These are phyloP conservation scores for Nemania sp. DNA, from an alignment of 2,329 filamentous ascomycete species.

Conservation along the genomic window DNA sequence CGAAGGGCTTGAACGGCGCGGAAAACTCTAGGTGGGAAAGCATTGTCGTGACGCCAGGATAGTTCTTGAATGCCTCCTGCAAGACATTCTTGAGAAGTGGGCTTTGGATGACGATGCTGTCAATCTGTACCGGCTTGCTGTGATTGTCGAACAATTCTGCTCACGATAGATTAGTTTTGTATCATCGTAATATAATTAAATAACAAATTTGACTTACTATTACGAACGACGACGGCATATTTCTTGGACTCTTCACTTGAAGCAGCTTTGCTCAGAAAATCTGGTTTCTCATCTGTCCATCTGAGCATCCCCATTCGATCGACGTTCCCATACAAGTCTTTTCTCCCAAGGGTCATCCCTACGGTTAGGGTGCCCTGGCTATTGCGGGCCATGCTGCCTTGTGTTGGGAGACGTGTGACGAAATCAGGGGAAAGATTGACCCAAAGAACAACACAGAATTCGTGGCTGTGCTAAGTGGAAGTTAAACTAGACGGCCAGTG, in stretches of 20 bases:
- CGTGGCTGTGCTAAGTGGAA: too few species aligned
- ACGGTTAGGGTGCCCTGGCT: too few species aligned
- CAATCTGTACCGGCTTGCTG: conserved; percentile 49
- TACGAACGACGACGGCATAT: conserved; percentile 53
- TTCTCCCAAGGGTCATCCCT: conserved; percentile 18
- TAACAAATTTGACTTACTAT: conserved; percentile 45
- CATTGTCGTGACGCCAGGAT: conserved; percentile 53
- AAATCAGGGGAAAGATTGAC: too few species aligned
- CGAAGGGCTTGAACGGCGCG: conserved; percentile 54
- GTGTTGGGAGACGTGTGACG: too few species aligned
- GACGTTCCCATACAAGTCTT: conserved; percentile 19
- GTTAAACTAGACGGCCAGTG: too few species aligned
- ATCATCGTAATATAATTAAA: too few species aligned
- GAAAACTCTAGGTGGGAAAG: conserved; percentile 54
- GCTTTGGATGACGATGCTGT: conserved; percentile 50
- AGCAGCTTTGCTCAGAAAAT: conserved; percentile 48
- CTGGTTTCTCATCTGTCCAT: conserved; percentile 48
- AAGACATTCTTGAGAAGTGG: conserved; percentile 54
- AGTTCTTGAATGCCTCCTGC: conserved; percentile 48
- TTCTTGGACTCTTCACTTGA: conserved; percentile 55
- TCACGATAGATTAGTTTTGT: background rate
- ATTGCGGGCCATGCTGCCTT: too few species aligned
- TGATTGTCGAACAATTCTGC: conserved; percentile 45
- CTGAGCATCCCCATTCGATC: conserved; percentile 44
- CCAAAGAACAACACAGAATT: too few species aligned